Conservation (phyloP, 1,284 basidiomycete species). For the Apiotrichum porosum region DNA sequence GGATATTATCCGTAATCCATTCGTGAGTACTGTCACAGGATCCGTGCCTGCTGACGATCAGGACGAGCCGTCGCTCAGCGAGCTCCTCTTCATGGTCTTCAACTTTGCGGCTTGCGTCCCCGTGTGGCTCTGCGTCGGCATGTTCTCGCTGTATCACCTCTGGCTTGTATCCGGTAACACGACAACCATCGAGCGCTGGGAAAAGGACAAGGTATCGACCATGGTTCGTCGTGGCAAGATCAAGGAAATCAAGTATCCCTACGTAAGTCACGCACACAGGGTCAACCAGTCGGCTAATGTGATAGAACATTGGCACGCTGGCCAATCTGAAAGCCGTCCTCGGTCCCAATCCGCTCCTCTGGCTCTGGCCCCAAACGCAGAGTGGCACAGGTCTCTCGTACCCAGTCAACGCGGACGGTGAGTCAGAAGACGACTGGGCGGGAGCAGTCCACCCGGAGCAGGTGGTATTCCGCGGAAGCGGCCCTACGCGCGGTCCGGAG, state of each 20-base stretch:
- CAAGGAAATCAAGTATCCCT: conserved; percentile 85
- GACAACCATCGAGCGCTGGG: conserved; percentile 96
- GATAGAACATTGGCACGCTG: conserved; percentile 67
- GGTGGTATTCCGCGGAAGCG: not conserved
- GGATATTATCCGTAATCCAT: conserved; percentile 49
- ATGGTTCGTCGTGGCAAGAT: conserved; percentile 82
- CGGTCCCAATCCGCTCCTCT: conserved; percentile 65
- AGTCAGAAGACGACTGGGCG: conserved; percentile 51
- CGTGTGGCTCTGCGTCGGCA: conserved; percentile 77
- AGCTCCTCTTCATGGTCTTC: conserved; percentile 77
- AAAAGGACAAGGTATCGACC: conserved; percentile 88
- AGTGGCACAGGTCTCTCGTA: conserved; percentile 72
- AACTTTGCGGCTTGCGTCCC: conserved; percentile 84
- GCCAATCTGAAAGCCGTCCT: conserved; percentile 72
- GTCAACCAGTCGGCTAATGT: conserved; percentile 11
- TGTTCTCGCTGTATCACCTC: conserved; percentile 87
- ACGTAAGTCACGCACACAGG: conserved; percentile 55
- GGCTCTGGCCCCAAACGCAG: conserved; percentile 64
- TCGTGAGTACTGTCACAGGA: conserved; percentile 21
- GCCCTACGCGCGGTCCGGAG: no score
- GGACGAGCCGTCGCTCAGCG: conserved; percentile 64
- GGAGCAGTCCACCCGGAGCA: conserved; percentile 29
- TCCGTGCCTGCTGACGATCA: conserved; percentile 37
- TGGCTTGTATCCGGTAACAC: conserved; percentile 74
- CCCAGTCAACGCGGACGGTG: conserved; percentile 73